phyloP scores from a whole-genome alignment of 257 asterid genomes.

The Perilla frutescens region DNA sequence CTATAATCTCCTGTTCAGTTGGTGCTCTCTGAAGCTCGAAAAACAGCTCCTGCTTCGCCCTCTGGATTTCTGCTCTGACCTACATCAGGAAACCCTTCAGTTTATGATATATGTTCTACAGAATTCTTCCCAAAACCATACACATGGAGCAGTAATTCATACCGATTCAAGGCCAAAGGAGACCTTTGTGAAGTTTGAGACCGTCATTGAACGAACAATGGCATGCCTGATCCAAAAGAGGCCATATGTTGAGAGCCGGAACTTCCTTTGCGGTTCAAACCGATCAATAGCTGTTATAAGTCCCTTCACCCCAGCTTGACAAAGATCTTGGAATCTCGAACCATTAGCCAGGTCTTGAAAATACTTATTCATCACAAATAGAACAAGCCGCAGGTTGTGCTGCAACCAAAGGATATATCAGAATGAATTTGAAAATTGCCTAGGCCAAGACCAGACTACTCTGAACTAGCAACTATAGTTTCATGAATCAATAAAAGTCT shows the following conservation, averaged over 20 bases:
- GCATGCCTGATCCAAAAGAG: constrained; percentile 97
- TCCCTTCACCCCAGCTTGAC: constrained; percentile 90
- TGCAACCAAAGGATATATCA: constrained; percentile 40
- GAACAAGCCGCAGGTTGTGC: constrained; percentile 94
- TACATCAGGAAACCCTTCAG: constrained; percentile 39
- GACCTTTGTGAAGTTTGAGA: constrained; percentile 92
- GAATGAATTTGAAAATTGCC: background rate
- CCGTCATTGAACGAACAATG: constrained; percentile 83
- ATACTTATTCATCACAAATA: constrained; percentile 91
- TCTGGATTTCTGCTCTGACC: constrained; percentile 80
- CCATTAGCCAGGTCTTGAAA: constrained; percentile 81
- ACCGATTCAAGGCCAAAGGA: constrained; percentile 96
- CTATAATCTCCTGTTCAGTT: constrained; percentile 64
- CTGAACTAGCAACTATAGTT: background rate
- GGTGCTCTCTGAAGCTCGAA: constrained; percentile 73
- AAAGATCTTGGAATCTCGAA: constrained; percentile 85
- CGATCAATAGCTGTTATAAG: constrained; percentile 90
- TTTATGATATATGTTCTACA: background rate
- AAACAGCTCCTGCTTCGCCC: constrained; percentile 63
- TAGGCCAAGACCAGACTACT: background rate
- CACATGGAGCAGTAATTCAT: constrained; percentile 37
- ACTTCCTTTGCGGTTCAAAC: constrained; percentile 79
- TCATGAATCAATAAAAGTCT: background rate
- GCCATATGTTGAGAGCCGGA: constrained; percentile 67
- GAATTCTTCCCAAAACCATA: background rate